Evolutionary conservation across 768 basidiomycete genomes (phyloP).

Genomic region (Mycena epipterygia): DNA sequence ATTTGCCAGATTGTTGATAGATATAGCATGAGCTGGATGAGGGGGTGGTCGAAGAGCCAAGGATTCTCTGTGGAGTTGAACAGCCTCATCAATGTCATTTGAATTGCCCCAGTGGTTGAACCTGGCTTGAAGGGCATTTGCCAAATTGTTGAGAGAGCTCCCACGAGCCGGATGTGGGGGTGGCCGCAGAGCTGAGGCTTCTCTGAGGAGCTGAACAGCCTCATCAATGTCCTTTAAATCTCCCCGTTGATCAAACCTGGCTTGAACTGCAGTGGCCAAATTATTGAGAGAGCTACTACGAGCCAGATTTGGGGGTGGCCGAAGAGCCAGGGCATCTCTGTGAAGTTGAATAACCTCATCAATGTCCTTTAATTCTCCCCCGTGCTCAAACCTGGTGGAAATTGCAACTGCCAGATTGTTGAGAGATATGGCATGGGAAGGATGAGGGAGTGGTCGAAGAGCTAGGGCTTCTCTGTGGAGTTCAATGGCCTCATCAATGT

Average conservation of each 20-base stretch:
- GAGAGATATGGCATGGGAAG: not conserved
- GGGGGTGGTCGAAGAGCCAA: not conserved
- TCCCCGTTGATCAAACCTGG: too few species aligned
- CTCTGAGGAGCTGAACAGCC: too few species aligned
- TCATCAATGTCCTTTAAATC: slow-evolving; percentile 14
- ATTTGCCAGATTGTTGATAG: not conserved
- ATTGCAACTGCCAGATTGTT: not conserved
- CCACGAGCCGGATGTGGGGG: not conserved
- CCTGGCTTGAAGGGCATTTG: not conserved
- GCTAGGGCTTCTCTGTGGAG: not conserved
- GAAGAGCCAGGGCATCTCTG: slow-evolving; percentile 9
- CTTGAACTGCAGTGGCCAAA: too few species aligned
- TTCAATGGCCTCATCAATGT: slow-evolving; percentile 10
- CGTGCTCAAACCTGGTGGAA: not conserved
- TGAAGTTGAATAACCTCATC: slow-evolving; percentile 11
- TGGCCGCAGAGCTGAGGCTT: not conserved
- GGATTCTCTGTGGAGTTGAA: not conserved
- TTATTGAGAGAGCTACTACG: too few species aligned
- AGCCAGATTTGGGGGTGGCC: too few species aligned
- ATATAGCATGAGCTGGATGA: not conserved
- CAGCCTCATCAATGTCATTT: slow-evolving; percentile 7
- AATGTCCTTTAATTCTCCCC: slow-evolving; percentile 3
- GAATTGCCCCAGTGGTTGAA: not conserved
- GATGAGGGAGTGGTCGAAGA: not conserved
- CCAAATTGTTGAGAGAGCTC: not conserved